Evolutionary conservation across 2,329 filamentous ascomycete genomes (phyloP).

Genomic region (Penicillium sumatraense): DNA sequence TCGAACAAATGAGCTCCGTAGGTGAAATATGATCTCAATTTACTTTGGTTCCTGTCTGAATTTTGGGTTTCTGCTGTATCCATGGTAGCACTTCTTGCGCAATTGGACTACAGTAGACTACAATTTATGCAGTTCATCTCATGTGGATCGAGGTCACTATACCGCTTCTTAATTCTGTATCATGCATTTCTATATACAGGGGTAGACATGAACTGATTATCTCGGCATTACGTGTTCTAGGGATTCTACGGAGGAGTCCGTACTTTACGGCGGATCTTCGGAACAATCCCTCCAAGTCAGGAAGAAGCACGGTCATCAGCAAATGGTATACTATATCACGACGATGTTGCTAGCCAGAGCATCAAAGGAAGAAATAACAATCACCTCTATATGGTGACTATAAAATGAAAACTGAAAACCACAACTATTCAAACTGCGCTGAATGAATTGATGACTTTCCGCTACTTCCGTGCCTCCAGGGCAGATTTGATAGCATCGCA

Average conservation of each 20-base stretch:
- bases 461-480: conserved; percentile 38
- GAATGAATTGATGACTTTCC: too few relatives aligned
- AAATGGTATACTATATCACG: conserved; percentile 3
- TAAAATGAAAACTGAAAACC: not conserved
- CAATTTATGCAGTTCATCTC: not conserved
- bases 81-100: too few relatives aligned
- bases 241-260: not conserved
- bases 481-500: conserved; percentile 65
- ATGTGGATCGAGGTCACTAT: too few relatives aligned
- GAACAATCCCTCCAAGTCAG: not conserved
- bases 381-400: not conserved
- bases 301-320: not conserved
- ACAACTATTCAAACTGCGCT: too few relatives aligned
- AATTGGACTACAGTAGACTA: too few relatives aligned
- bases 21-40: not conserved
- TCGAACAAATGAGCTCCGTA: not conserved
- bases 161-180: too few relatives aligned
- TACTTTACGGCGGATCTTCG: not conserved
- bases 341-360: not conserved
- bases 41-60: not conserved
- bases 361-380: not conserved
- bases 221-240: not conserved
- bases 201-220: not conserved
- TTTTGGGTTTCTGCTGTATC: not conserved
- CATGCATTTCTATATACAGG: too few relatives aligned